A percentile compares a stretch with the other conserved stretches of the same genome.
These are phyloP conservation scores for Penicillium sp. DNA, from an alignment of 2,329 filamentous ascomycete genomes.

Conservation along the genomic window DNA sequence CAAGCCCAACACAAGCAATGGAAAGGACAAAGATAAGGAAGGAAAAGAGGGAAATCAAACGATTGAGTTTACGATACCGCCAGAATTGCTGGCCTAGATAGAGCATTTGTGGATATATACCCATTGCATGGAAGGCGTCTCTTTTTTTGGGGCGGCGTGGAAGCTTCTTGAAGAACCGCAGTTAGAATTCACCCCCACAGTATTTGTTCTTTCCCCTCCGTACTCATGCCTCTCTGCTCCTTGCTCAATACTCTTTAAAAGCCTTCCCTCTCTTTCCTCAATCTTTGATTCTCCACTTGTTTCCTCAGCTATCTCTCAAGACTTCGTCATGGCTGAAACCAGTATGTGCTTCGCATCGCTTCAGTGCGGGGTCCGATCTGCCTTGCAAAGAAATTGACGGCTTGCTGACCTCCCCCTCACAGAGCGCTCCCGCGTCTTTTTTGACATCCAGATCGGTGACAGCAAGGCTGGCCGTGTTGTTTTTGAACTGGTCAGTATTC, in stretches of 20 bases:
- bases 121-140: conserved; percentile 1
- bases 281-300: conserved; percentile 2
- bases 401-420: conserved; percentile 5
- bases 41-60: conserved; percentile 9
- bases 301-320: conserved; percentile 1
- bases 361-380: conserved; percentile 26
- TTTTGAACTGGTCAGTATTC: conserved; percentile 72
- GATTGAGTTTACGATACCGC: conserved; percentile 27
- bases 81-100: conserved; percentile 22
- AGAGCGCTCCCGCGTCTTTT: conserved; percentile 79
- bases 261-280: no score
- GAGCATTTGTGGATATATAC: conserved; percentile 1
- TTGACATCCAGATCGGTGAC: conserved; percentile 82
- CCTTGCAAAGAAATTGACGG: conserved; percentile 14
- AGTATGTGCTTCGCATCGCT: conserved; percentile 31
- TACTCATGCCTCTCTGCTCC: conserved; percentile 3
- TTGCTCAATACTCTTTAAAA: neutral
- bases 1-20: conserved; percentile 6
- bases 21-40: conserved; percentile 10
- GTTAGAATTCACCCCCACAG: conserved; percentile 15
- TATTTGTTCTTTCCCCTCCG: conserved; percentile 12
- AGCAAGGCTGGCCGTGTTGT: conserved; percentile 72
- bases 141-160: conserved; percentile 28
- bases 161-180: conserved; percentile 42
- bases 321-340: conserved; percentile 35